Conservation (phyloP, 2,329 filamentous ascomycete species). For the Colletotrichum chlorophyti region DNA sequence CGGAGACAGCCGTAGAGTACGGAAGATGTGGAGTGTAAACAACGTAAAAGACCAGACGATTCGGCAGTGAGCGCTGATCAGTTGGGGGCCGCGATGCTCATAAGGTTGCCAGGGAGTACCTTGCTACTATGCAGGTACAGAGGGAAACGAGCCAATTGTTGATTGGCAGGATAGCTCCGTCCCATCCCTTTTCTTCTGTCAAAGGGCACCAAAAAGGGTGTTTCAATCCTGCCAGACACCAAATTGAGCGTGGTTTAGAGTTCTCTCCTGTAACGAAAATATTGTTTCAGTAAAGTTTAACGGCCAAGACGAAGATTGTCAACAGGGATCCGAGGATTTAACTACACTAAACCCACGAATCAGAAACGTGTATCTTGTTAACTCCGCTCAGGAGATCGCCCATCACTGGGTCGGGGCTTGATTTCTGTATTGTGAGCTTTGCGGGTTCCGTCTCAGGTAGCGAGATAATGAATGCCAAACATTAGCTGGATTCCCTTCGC, state of each 20-base stretch:
- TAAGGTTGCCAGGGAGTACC: background rate
- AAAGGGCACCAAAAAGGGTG: background rate
- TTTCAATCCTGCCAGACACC: background rate
- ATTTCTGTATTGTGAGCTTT: too few species aligned
- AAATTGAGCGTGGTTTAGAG: background rate
- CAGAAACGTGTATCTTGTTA: too few species aligned
- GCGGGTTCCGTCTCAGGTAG: too few species aligned
- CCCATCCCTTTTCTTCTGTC: background rate
- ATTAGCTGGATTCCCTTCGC: too few species aligned
- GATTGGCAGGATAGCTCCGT: background rate
- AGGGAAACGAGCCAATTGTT: background rate
- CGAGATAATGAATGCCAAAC: too few species aligned
- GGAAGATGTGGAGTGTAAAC: background rate
- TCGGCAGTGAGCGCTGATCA: background rate
- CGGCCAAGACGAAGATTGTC: too few species aligned
- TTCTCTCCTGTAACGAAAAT: constrained; percentile 16
- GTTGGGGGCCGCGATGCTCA: background rate
- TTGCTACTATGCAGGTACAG: background rate
- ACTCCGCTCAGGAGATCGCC: too few species aligned
- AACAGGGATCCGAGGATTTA: too few species aligned
- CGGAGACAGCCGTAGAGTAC: background rate
- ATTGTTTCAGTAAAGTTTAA: constrained; percentile 9
- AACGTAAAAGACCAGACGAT: background rate
- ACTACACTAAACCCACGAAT: too few species aligned
- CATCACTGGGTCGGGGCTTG: too few species aligned